Percentiles rank a stretch among this genome's conserved stretches.
Evolutionary conservation across 805 yeast genomes (phyloP).

Genomic region (Cyberlindnera nakhonratchasimensis): DNA sequence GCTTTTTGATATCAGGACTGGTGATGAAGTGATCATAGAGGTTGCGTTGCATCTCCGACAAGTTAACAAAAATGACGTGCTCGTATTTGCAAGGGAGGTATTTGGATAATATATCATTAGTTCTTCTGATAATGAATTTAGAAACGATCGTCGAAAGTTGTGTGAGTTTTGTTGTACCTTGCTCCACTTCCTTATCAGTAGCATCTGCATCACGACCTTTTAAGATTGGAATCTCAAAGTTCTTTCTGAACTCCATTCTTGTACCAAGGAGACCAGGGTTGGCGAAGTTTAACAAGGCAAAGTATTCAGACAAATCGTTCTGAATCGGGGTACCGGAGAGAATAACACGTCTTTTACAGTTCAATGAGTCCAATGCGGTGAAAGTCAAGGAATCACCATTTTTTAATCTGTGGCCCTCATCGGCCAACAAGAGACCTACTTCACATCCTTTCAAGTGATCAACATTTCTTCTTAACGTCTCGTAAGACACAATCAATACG

Average conservation of each 20-base stretch:
- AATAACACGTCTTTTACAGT: slow-evolving; percentile 85
- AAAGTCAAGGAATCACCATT: slow-evolving; percentile 92
- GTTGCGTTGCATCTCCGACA: slow-evolving; percentile 71
- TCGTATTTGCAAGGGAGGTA: slow-evolving; percentile 95
- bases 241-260: slow-evolving; percentile 75
- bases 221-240: slow-evolving; percentile 76
- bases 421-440: slow-evolving; percentile 82
- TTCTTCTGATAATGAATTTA: slow-evolving; percentile 87
- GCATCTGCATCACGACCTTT: slow-evolving; percentile 89
- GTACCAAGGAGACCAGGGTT: slow-evolving; percentile 92
- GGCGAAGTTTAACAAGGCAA: slow-evolving; percentile 84
- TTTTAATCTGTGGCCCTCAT: slow-evolving; percentile 79
- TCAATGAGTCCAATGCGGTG: slow-evolving; percentile 77
- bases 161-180: slow-evolving; percentile 65
- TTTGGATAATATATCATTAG: slow-evolving; percentile 91
- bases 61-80: slow-evolving; percentile 88
- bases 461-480: slow-evolving; percentile 83
- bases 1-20: slow-evolving; percentile 69
- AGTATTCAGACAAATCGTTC: slow-evolving; percentile 91
- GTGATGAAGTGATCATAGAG: slow-evolving; percentile 73
- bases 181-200: slow-evolving; percentile 66
- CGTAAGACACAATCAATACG: slow-evolving; percentile 89
- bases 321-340: slow-evolving; percentile 97
- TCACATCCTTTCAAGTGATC: slow-evolving; percentile 70
- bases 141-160: slow-evolving; percentile 77